Percentiles rank a stretch among this genome's conserved stretches.
Conservation (phyloP, 371 early-diverging fungal species). For the Apophysomyces trapeziformis region DNA sequence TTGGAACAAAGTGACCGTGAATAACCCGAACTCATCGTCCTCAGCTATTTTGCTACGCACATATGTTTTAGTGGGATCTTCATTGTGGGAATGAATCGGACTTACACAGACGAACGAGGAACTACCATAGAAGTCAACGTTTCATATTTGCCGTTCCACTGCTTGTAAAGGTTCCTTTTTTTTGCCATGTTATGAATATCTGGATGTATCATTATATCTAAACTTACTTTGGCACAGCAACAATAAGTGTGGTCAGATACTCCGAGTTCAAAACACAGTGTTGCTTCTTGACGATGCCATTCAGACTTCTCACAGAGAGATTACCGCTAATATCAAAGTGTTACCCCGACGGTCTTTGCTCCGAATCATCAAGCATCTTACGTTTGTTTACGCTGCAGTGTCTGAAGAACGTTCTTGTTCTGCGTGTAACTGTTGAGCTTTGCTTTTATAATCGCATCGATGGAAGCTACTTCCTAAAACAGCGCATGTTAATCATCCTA, state of each 20-base stretch:
- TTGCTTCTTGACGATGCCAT: slow-evolving; percentile 88
- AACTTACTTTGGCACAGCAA: slow-evolving; percentile 92
- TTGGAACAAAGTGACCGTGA: slow-evolving; percentile 90
- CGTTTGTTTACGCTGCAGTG: slow-evolving; percentile 83
- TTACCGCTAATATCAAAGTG: slow-evolving; percentile 74
- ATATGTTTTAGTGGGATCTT: not conserved
- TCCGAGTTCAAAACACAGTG: slow-evolving; percentile 92
- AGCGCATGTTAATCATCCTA: slow-evolving; percentile 2
- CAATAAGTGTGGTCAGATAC: slow-evolving; percentile 87
- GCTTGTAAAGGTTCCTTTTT: slow-evolving; percentile 67
- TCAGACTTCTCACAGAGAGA: slow-evolving; percentile 83
- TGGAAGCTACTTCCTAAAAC: slow-evolving; percentile 77
- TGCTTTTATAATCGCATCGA: slow-evolving; percentile 86
- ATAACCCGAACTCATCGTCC: slow-evolving; percentile 93
- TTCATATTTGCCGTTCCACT: slow-evolving; percentile 89
- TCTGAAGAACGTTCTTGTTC: slow-evolving; percentile 77
- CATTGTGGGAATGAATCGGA: not conserved
- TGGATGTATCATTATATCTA: no score
- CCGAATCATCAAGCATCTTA: slow-evolving; percentile 31
- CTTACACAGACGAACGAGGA: slow-evolving; percentile 91
- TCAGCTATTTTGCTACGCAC: slow-evolving; percentile 76
- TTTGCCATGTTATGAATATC: not conserved
- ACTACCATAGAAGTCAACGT: slow-evolving; percentile 92
- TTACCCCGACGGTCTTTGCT: not conserved
- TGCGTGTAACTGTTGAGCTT: slow-evolving; percentile 86